Base-by-base conservation (phyloP, 352 stramenopile genomes). In the Pythium periplocum region DNA sequence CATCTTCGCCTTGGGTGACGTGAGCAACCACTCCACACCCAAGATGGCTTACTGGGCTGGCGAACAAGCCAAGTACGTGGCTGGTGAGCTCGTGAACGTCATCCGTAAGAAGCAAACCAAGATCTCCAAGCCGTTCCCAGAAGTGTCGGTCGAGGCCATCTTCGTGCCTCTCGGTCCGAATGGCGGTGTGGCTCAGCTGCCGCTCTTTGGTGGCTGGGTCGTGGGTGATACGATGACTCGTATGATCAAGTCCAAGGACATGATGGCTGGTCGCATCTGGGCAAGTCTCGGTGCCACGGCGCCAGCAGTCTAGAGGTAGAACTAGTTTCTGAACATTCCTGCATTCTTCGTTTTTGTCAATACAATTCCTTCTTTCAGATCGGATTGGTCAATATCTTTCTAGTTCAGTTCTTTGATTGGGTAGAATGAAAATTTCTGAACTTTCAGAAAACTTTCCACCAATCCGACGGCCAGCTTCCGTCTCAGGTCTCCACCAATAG, bases 1-100 rank as follows among this genome's bases (percentile, higher is more conserved):
- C 57, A 71, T 85, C 31, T 85, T 78, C 50, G 69, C 64, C 38
- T 50, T 83, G n/a, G 75, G 71, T 46, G 72, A 86, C 55, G 63
- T 59, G 6, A 74, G 48, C 53, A 83, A 78, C 65, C 71, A 75
- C 52, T 41, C 59, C 37, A 74, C 66, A 31, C 70, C 73, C 6
- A 83, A 82, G 62, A 46, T 70, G 8, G 64, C 58, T 42, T 72
- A 68, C 59, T 75, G 53, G 60, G 75, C 68, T 7, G 61, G 55
- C 38, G 51, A 67, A 41, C 71, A 86, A 55, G 73, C 55, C 45
- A 71, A 69, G 42, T 64, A 77, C 62, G 55, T 83, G 8, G 73
- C 57, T 11, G 55, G 35, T 2, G 62, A 78, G 51, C 51, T 83
- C 32, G 64, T 59, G n/a, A 46, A 55, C 1, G 65, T 78, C 55